Evolutionary conservation across 306 rosid species (phyloP).

Genomic region (Inga laurina): DNA sequence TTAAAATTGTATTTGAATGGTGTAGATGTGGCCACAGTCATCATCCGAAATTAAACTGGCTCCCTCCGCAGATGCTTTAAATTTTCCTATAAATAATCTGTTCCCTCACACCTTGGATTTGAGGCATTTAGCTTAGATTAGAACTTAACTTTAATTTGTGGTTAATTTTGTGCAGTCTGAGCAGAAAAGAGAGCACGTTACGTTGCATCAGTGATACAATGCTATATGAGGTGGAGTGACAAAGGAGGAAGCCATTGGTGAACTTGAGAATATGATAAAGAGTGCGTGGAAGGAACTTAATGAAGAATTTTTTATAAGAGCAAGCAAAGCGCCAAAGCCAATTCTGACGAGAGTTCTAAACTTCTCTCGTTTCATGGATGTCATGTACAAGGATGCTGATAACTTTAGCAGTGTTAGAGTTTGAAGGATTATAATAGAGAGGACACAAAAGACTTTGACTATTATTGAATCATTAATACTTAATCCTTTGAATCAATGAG

Average conservation of each 20-base stretch:
- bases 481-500: too few species aligned
- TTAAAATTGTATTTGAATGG: too few species aligned
- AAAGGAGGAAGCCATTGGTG: constrained; percentile 17
- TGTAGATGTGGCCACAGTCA: too few species aligned
- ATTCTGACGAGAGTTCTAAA: neutral
- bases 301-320: neutral
- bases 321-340: neutral
- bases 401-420: neutral
- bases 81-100: too few species aligned
- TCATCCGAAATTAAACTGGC: too few species aligned
- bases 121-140: neutral
- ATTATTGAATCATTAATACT: too few species aligned
- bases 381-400: constrained; percentile 9
- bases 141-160: neutral
- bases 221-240: constrained; percentile 24
- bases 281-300: constrained; percentile 16
- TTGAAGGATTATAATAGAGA: too few species aligned
- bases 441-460: too few species aligned
- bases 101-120: too few species aligned
- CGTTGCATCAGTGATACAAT: neutral
- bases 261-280: neutral
- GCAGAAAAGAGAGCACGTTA: constrained; percentile 15
- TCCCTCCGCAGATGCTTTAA: too few species aligned
- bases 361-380: neutral
- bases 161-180: neutral